A percentile compares a stretch with the other conserved stretches of the same genome.
Conservation (phyloP, 106 monocot species). For the Dendrobium catenatum region DNA sequence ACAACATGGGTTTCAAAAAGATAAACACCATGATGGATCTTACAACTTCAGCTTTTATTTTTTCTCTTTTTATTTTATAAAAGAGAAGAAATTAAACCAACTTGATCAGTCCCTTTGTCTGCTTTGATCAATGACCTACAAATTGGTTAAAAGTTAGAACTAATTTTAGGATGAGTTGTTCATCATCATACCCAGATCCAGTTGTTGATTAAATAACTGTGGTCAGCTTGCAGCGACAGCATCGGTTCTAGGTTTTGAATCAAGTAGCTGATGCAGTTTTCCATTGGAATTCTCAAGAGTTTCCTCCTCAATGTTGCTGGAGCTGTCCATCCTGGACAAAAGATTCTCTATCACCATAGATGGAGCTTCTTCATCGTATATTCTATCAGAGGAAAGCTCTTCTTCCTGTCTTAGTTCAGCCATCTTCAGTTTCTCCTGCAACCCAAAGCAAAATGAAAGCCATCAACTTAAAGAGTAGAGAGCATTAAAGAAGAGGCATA, state of each 20-base stretch:
- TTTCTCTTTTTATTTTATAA: not conserved
- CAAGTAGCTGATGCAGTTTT: constrained; percentile 27
- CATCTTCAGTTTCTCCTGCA: constrained; percentile 10
- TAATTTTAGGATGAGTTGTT: not conserved
- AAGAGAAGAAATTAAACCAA: not conserved
- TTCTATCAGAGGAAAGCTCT: not conserved
- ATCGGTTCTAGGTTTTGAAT: constrained; percentile 16
- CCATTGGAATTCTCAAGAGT: constrained; percentile 1
- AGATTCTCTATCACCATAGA: constrained; percentile 4
- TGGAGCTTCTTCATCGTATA: constrained; percentile 2
- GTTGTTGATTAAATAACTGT: not conserved
- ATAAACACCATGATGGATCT: constrained; percentile 17
- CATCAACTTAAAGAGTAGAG: not conserved
- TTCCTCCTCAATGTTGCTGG: not conserved
- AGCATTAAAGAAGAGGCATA: too few relatives aligned
- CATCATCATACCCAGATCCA: not conserved
- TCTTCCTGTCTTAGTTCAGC: not conserved
- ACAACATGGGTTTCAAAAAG: constrained; percentile 10
- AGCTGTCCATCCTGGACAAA: not conserved
- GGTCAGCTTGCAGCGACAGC: constrained; percentile 26
- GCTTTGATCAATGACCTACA: not conserved
- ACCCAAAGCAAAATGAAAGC: not conserved
- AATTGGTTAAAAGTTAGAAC: not conserved
- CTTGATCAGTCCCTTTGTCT: too few relatives aligned
- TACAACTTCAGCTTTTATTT: not conserved